Percentiles rank a stretch among this genome's conserved stretches.
These are phyloP conservation scores for Tulasnella sp. DNA, from an alignment of 768 basidiomycete species.

Conservation along the genomic window DNA sequence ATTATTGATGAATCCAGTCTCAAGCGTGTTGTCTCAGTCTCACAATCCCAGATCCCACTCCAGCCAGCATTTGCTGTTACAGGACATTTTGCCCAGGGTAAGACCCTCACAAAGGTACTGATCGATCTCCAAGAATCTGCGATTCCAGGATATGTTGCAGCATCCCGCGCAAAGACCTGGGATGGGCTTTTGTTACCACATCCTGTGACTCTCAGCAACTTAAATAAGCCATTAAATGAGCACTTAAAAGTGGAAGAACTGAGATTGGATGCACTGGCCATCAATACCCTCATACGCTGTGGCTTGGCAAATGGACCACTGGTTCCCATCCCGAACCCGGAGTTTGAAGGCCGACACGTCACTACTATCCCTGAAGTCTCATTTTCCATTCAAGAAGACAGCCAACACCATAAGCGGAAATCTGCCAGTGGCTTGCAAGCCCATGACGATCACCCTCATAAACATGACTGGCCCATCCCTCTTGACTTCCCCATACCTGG, in stretches of 20 bases:
- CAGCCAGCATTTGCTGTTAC: slow-evolving; percentile 37
- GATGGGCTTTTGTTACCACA: slow-evolving; percentile 29
- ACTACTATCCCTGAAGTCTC: not conserved
- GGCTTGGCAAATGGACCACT: not conserved
- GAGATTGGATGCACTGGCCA: not conserved
- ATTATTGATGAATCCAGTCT: not conserved
- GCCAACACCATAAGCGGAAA: not conserved
- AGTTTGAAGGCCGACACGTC: not conserved
- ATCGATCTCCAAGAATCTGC: slow-evolving; percentile 33
- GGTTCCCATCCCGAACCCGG: not conserved
- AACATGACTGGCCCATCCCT: not conserved
- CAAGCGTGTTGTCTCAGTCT: not conserved
- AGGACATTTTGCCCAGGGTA: slow-evolving; percentile 37
- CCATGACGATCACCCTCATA: not conserved
- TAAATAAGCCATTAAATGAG: not conserved
- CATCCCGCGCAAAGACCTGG: slow-evolving; percentile 32
- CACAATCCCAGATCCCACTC: slow-evolving; percentile 32
- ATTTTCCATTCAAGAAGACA: not conserved
- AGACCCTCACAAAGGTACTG: slow-evolving; percentile 32
- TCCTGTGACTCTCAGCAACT: not conserved
- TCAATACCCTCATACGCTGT: not conserved
- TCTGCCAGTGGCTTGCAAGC: no score
- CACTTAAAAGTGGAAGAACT: not conserved
- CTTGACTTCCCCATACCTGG: not conserved
- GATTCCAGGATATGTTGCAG: slow-evolving; percentile 37